A percentile compares a stretch with the other conserved stretches of the same genome.
Evolutionary conservation across 345 rosid genomes (phyloP).

Genomic region (Eutrema japonicum): DNA sequence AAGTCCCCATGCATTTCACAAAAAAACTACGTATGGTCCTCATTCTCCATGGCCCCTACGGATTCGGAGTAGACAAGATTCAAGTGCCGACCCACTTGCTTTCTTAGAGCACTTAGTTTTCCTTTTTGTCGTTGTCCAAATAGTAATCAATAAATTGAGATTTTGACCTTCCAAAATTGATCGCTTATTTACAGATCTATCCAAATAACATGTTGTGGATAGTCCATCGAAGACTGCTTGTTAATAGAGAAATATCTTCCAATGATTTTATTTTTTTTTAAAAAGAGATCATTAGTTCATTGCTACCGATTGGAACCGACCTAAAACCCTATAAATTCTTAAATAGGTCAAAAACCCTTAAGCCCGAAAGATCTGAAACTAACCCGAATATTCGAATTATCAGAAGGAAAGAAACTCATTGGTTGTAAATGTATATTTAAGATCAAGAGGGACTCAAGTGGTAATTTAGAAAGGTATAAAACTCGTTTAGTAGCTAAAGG

Average conservation of each 20-base stretch:
- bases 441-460: no score
- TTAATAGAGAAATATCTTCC: not conserved
- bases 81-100: conserved; percentile 28
- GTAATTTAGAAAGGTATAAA: no score
- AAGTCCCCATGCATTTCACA: conserved; percentile 24
- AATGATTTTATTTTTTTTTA: not conserved
- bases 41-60: conserved; percentile 8
- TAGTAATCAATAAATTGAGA: no score
- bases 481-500: no score
- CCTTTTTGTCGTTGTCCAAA: conserved; percentile 9
- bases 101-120: conserved; percentile 27
- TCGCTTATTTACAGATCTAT: conserved; percentile 30
- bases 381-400: no score
- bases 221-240: conserved; percentile 12
- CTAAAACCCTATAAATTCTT: no score
- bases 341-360: no score
- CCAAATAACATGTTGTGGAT: conserved; percentile 27
- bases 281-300: not conserved
- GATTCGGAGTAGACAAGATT: conserved; percentile 8
- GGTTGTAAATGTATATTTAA: no score
- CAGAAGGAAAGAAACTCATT: no score
- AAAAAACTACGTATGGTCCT: conserved; percentile 18
- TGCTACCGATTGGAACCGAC: not conserved
- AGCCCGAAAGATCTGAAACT: no score
- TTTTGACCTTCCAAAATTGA: conserved; percentile 23